Base-by-base conservation (phyloP, 1,139 yeast genomes). In the Pichia sp. region DNA sequence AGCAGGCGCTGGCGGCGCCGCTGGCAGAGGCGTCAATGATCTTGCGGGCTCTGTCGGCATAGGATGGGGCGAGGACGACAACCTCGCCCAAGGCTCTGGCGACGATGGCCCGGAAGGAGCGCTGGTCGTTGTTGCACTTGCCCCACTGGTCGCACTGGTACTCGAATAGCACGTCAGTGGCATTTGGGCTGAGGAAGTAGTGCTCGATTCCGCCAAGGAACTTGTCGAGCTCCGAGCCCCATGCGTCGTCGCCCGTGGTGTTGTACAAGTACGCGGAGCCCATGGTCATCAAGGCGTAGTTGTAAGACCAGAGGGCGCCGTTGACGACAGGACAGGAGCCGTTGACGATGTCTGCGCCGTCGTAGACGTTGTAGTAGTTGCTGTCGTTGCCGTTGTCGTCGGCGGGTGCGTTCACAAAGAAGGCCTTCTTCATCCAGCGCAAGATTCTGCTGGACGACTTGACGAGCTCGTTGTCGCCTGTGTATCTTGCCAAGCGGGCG, bases 181-280 rank as follows among this genome's bases (percentile, higher is more conserved):
- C 72, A 61, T 81, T 73, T 16, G 52, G 44, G 49, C 55, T 55
- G 5, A 56, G 5, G 70, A 84, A 80, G 70, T 89, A 90, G 55
- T 81, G 82, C 2, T 69, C 67, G 45, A 72, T 64, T 15, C 86
- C 83, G 45, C 73, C 65, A 53, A 85, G 67, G 53, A 82, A 76
- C 48, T 74, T 72, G 57, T 74, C 67, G 0, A 88, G 76, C 65
- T 95, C 80, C 44, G 74, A 72, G 54, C 75, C 74, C 98, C 98
- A 92, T 43, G 67, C 68, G n/a, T 77, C 76, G 59, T 86, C 85
- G 45, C 75, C 81, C 1, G 97, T 89, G 63, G 77, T 76, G 67
- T 87, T 87, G 71, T 85, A 89, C 64, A 92, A 71, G 69, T 81
- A 90, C 0, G 97, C 96, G 59, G 85, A 74, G 4, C 98, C 98